phyloP scores from a whole-genome alignment of 148 eudicot genomes.

The Vaccinium corymbosum region DNA sequence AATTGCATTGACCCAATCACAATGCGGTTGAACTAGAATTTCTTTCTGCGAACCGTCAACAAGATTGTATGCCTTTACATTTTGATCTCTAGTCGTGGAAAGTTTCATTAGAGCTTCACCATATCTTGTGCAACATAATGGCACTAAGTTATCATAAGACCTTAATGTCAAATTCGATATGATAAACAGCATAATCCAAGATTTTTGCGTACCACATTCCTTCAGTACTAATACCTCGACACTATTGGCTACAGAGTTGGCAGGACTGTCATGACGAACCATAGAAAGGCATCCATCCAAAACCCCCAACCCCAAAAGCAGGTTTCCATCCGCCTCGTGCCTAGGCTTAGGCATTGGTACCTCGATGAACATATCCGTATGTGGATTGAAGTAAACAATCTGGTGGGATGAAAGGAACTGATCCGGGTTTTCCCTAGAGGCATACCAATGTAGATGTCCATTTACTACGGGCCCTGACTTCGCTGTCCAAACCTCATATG shows the following conservation, averaged over 20 bases:
- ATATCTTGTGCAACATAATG: neutral
- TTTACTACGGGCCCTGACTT: neutral
- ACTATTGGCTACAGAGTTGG: neutral
- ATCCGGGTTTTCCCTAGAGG: too few species aligned
- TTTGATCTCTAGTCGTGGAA: neutral
- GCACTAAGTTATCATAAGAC: neutral
- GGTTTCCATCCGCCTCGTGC: neutral
- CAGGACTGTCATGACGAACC: neutral
- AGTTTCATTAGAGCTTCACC: neutral
- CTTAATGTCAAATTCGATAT: neutral
- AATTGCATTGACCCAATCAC: neutral
- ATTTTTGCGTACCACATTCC: neutral
- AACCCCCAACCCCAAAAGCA: neutral
- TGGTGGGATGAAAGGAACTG: too few species aligned
- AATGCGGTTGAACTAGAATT: neutral
- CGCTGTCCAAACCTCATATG: neutral
- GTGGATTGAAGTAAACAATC: slow-evolving; percentile 4
- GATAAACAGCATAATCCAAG: slow-evolving; percentile 1
- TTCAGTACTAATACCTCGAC: slow-evolving; percentile 7
- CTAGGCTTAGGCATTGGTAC: slow-evolving; percentile 8
- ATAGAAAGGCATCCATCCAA: slow-evolving; percentile 8
- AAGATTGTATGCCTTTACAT: neutral
- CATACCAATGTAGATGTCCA: neutral
- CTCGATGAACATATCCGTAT: neutral
- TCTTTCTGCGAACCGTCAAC: neutral